A percentile compares a stretch with the other conserved stretches of the same genome.
Evolutionary conservation across 805 yeast species (phyloP).

Genomic region (Yamadazyma ubonensis): DNA sequence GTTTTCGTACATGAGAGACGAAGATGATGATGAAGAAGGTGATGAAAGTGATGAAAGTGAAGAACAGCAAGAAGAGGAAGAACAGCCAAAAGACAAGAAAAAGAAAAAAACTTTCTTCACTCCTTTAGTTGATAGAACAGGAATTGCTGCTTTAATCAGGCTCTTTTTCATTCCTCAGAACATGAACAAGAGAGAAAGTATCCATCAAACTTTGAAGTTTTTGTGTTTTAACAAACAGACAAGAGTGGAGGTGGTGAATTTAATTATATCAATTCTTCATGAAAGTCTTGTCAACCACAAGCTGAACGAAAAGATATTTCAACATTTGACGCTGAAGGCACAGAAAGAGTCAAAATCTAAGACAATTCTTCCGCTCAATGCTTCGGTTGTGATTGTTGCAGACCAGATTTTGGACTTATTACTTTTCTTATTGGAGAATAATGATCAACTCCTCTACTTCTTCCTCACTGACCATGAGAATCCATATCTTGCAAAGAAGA

Average conservation of each 20-base stretch:
- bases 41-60: background rate
- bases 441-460: constrained; percentile 65
- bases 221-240: constrained; percentile 77
- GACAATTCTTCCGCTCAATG: constrained; percentile 49
- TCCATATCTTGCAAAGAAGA: constrained; percentile 34
- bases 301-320: constrained; percentile 61
- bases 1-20: constrained; percentile 23
- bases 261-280: constrained; percentile 64
- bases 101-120: constrained; percentile 42
- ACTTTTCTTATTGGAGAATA: constrained; percentile 66
- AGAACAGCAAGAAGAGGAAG: background rate
- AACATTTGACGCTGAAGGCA: constrained; percentile 50
- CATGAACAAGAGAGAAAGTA: constrained; percentile 56
- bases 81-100: constrained; percentile 11
- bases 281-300: constrained; percentile 69
- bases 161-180: constrained; percentile 73
- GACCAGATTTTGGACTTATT: constrained; percentile 75
- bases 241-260: constrained; percentile 68
- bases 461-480: constrained; percentile 74
- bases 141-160: constrained; percentile 70
- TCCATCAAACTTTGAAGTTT: constrained; percentile 64
- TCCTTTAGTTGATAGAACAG: constrained; percentile 72
- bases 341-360: constrained; percentile 12
- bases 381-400: constrained; percentile 70
- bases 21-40: constrained; percentile 23